phyloP scores from a whole-genome alignment of 108 stramenopile genomes.

The Discostella pseudostelligera region DNA sequence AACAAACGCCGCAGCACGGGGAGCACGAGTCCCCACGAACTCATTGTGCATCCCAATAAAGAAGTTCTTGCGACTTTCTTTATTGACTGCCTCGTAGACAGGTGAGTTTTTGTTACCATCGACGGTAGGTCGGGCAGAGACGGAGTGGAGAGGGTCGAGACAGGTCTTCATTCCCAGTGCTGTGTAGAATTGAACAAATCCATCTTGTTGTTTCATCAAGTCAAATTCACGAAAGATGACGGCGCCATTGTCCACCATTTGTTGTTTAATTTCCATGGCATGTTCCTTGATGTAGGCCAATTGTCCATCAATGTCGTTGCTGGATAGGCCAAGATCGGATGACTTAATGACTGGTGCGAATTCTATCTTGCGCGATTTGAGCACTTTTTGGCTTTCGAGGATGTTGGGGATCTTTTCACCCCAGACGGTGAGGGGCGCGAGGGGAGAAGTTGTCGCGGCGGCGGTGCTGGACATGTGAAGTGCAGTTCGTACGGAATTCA shows the following conservation, averaged over 20 bases:
- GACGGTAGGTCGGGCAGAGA: slow-evolving; percentile 81
- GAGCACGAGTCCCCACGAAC: slow-evolving; percentile 87
- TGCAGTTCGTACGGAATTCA: neutral
- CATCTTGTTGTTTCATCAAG: slow-evolving; percentile 79
- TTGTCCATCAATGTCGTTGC: slow-evolving; percentile 57
- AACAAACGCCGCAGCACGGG: slow-evolving; percentile 87
- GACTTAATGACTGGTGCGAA: slow-evolving; percentile 67
- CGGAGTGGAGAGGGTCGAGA: slow-evolving; percentile 85
- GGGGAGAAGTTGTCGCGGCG: slow-evolving; percentile 41
- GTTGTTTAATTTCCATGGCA: slow-evolving; percentile 67
- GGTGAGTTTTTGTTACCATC: slow-evolving; percentile 79
- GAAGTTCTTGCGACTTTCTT: slow-evolving; percentile 89
- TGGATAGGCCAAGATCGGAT: slow-evolving; percentile 49
- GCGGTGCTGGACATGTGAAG: slow-evolving; percentile 17
- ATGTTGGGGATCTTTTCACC: slow-evolving; percentile 67
- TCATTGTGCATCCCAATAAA: slow-evolving; percentile 95
- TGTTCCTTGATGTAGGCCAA: slow-evolving; percentile 63
- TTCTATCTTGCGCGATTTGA: slow-evolving; percentile 47
- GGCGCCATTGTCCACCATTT: slow-evolving; percentile 71
- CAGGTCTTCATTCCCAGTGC: slow-evolving; percentile 84
- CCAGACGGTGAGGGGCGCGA: slow-evolving; percentile 73
- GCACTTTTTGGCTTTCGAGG: slow-evolving; percentile 49
- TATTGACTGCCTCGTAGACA: slow-evolving; percentile 91
- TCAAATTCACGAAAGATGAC: slow-evolving; percentile 84
- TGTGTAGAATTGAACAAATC: slow-evolving; percentile 76